These are phyloP conservation scores for Lycium ferocissimum DNA, from an alignment of 257 asterid genomes.

Conservation along the genomic window DNA sequence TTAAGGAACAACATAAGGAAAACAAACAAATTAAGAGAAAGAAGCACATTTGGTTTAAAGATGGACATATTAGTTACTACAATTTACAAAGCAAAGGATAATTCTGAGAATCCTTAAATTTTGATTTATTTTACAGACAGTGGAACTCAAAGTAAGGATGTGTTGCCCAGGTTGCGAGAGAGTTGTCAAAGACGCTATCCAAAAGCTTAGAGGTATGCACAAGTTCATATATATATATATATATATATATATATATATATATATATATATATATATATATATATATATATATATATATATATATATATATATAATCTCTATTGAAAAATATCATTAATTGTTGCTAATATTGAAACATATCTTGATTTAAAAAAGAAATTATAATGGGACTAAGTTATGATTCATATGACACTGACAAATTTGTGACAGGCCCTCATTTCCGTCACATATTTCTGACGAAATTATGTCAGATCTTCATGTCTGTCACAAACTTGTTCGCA, in stretches of 20 bases:
- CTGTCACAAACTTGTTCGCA: not conserved
- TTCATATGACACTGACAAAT: not conserved
- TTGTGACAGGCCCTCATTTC: not conserved
- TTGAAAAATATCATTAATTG: no score
- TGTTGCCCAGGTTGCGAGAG: slow-evolving; percentile 94
- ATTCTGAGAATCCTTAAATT: not conserved
- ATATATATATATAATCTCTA: not conserved
- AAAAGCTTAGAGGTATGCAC: slow-evolving; percentile 66
- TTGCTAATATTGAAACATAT: not conserved
- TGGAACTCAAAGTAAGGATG: slow-evolving; percentile 97
- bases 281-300: not conserved
- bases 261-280: not conserved
- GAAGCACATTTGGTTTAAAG: not conserved
- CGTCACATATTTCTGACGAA: no score
- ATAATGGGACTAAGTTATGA: not conserved
- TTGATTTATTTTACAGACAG: slow-evolving; percentile 55
- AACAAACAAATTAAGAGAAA: not conserved
- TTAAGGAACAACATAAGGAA: not conserved
- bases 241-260: not conserved
- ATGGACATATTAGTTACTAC: not conserved
- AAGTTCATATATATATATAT: not conserved
- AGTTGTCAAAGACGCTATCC: slow-evolving; percentile 81
- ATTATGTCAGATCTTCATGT: not conserved
- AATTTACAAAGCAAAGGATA: slow-evolving; percentile 30
- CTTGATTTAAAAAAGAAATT: not conserved